A percentile compares a stretch with the other conserved stretches of the same genome.
Conservation (phyloP, 164 flowering plant species). For the Brasenia schreberi region DNA sequence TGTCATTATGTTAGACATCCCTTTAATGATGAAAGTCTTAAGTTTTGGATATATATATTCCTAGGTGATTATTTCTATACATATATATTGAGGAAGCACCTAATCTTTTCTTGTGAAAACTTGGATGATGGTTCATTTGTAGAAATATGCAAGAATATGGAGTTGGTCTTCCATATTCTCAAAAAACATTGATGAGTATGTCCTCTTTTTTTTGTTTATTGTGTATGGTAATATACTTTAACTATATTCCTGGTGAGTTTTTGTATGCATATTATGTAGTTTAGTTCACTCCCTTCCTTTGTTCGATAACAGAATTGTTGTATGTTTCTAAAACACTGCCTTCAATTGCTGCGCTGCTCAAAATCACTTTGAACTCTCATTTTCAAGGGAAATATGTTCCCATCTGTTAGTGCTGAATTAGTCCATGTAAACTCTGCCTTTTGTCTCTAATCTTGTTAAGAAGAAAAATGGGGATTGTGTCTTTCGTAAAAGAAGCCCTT, state of each 20-base stretch:
- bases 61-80: constrained; percentile 17
- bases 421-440: background rate
- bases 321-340: too few relatives aligned
- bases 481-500: constrained; percentile 48
- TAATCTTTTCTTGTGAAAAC: constrained; percentile 12
- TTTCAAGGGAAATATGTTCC: background rate
- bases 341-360: background rate
- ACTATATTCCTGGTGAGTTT: too few relatives aligned
- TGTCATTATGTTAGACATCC: too few relatives aligned
- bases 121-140: constrained; percentile 15
- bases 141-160: constrained; percentile 36
- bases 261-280: too few relatives aligned
- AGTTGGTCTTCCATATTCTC: constrained; percentile 48
- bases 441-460: constrained; percentile 4
- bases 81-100: constrained; percentile 6
- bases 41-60: too few relatives aligned
- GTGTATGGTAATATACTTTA: too few relatives aligned
- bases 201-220: background rate
- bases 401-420: background rate
- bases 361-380: background rate
- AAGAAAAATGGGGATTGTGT: constrained; percentile 38
- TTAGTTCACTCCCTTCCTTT: too few relatives aligned
- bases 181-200: constrained; percentile 37
- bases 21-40: too few relatives aligned
- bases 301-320: too few relatives aligned